These are phyloP conservation scores for Kodamaea alishanica DNA, from an alignment of 1,139 yeast genomes.

Conservation along the genomic window DNA sequence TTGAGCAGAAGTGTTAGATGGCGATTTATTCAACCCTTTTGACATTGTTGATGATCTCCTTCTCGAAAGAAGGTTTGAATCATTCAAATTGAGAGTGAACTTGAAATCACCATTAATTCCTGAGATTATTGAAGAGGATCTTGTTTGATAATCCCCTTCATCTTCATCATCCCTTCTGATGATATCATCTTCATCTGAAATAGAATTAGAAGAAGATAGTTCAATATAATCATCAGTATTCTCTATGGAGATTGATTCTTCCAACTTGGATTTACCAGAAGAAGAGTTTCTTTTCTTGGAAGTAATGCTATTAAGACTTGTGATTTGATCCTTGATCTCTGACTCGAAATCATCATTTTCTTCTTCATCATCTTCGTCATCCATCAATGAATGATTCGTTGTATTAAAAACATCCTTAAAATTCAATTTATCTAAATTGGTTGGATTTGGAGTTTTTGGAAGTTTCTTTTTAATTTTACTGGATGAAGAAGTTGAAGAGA, in stretches of 20 bases:
- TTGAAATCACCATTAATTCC: slow-evolving; percentile 41
- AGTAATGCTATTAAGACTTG: slow-evolving; percentile 17
- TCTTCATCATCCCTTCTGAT: slow-evolving; percentile 9
- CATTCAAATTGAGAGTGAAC: slow-evolving; percentile 43
- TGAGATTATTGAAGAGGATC: slow-evolving; percentile 42
- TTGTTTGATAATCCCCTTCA: slow-evolving; percentile 31
- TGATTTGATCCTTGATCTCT: slow-evolving; percentile 18
- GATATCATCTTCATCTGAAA: slow-evolving; percentile 5
- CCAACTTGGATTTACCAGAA: slow-evolving; percentile 8
- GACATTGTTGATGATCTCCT: slow-evolving; percentile 23
- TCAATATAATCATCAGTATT: slow-evolving; percentile 13
- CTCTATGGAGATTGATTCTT: slow-evolving; percentile 5
- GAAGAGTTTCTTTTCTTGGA: slow-evolving; percentile 14
- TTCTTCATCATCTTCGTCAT: slow-evolving; percentile 19
- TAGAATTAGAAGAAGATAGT: slow-evolving; percentile 13
- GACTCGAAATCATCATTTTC: slow-evolving; percentile 17
- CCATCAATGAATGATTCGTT: slow-evolving; percentile 15
- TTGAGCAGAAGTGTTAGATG: slow-evolving; percentile 5
- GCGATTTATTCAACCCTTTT: slow-evolving; percentile 10
- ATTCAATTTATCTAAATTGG: slow-evolving; percentile 18
- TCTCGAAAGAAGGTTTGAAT: slow-evolving; percentile 39
- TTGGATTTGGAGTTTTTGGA: slow-evolving; percentile 34
- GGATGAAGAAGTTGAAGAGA: background rate
- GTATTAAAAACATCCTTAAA: slow-evolving; percentile 35
- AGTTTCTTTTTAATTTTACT: slow-evolving; percentile 8